Evolutionary conservation across 306 rosid genomes (phyloP).

Genomic region (Gastrolobium bilobum): DNA sequence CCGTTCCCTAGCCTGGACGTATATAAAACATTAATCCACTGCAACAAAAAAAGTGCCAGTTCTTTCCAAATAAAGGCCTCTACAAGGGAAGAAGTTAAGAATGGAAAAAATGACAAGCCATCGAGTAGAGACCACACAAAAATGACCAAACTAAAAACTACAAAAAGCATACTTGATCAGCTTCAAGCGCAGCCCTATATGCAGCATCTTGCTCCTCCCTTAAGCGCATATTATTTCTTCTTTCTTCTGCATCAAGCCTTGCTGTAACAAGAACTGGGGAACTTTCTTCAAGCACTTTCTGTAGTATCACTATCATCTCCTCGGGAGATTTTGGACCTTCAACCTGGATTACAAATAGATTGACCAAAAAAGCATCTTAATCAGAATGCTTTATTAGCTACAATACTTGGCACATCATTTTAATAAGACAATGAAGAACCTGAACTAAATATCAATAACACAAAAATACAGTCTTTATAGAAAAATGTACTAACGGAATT

Average conservation of each 20-base stretch:
- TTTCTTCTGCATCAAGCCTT: constrained; percentile 94
- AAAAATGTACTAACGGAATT: background rate
- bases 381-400: constrained; percentile 38
- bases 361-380: constrained; percentile 25
- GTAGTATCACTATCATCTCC: constrained; percentile 80
- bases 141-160: background rate
- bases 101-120: constrained; percentile 27
- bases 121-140: constrained; percentile 17
- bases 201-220: constrained; percentile 99
- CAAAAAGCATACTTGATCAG: constrained; percentile 86
- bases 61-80: constrained; percentile 35
- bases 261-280: constrained; percentile 84
- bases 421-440: constrained; percentile 18
- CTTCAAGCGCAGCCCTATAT: constrained; percentile 96
- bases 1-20: constrained; percentile 87
- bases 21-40: constrained; percentile 46
- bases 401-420: constrained; percentile 26
- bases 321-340: constrained; percentile 92
- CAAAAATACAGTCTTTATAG: background rate
- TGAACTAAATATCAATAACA: constrained; percentile 23
- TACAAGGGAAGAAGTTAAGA: constrained; percentile 10
- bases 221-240: constrained; percentile 73
- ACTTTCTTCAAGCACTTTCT: constrained; percentile 94
- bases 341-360: constrained; percentile 64
- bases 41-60: constrained; percentile 33